phyloP scores from a whole-genome alignment of 192 early-diverging fungal species.

The Podila epicladia region DNA sequence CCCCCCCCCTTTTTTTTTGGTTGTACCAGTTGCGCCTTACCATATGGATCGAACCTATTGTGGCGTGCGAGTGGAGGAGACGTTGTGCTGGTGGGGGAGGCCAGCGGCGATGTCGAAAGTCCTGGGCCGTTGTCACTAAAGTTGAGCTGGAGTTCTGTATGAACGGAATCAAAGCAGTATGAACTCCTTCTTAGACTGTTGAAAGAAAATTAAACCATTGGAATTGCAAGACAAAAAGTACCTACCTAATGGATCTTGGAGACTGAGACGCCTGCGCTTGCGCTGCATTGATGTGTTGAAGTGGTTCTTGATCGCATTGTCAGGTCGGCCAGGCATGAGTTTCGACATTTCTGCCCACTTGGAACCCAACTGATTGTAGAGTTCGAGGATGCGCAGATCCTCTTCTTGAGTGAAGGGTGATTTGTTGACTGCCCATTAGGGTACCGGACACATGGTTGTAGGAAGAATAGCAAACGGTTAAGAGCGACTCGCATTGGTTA shows the following conservation, averaged over 20 bases:
- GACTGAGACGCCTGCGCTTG: constrained; percentile 41
- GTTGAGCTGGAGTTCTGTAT: constrained; percentile 45
- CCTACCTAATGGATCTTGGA: constrained; percentile 43
- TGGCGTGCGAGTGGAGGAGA: constrained; percentile 26
- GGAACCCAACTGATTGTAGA: constrained; percentile 42
- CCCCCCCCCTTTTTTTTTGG: not conserved
- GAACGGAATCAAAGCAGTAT: not conserved
- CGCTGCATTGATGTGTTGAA: constrained; percentile 52
- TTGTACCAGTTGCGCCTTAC: constrained; percentile 11
- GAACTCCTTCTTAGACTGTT: too few species aligned
- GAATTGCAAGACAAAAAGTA: not conserved
- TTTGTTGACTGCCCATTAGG: constrained; percentile 19
- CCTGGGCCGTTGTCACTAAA: constrained; percentile 15
- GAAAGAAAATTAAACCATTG: not conserved
- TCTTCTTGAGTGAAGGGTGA: constrained; percentile 45
- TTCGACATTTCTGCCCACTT: constrained; percentile 54
- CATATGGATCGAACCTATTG: constrained; percentile 43
- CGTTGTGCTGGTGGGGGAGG: constrained; percentile 27
- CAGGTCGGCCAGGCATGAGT: constrained; percentile 50
- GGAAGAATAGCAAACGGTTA: not conserved
- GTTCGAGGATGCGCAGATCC: constrained; percentile 42
- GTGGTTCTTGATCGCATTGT: constrained; percentile 50
- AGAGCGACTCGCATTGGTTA: not conserved
- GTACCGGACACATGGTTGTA: not conserved
- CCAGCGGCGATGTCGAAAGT: constrained; percentile 19